Base-by-base conservation (phyloP, 805 yeast species). In the Saturnispora ahearnii region DNA sequence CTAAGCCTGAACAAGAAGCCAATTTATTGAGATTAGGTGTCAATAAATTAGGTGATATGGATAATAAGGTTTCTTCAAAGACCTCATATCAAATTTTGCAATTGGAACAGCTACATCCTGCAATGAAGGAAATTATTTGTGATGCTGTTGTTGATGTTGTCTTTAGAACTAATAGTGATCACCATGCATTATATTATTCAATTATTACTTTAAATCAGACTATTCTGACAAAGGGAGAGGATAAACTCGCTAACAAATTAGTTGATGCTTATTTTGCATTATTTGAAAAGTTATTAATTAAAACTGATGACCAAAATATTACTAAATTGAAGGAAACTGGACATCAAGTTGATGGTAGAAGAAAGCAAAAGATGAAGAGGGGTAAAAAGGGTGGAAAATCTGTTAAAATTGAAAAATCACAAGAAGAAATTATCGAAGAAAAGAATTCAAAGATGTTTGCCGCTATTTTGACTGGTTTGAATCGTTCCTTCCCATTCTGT, bases 1-100 rank as follows among this genome's bases (percentile, higher is more conserved):
- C 84, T 5, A 91, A 90, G 65, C 98, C 99, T 4, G 99, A 93
- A 70, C 99, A 93, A 72, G 99, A 93, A 66, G 95, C 83, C 47
- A 93, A 93, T 65, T 71, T 93, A 56, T 73, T 93, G 59, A 77
- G 89, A 58, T 73, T 93, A 48, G 96, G 96, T 48, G 93, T 89
- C 43, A 93, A 93, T 66, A 93, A 93, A 64, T 73, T 93, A 34
- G 99, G 99, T 68, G 99, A 93, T 63, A 77, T 78, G 41, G 96
- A 91, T 55, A 84, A 87, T 54, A 88, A 88, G 63, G 96, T 93
- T 5, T 79, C 95, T 1, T 85, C 98, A 0, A 87, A 87, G 62
- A 79, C 95, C 1, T 89, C 97, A 5, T 87, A 79, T 64, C 81
- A 83, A 55, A 69, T 93, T 43, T 73, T 90, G 55, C 83, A 84